Conservation (phyloP, 306 rosid genomes). For the Cucurbita ficifolia region DNA sequence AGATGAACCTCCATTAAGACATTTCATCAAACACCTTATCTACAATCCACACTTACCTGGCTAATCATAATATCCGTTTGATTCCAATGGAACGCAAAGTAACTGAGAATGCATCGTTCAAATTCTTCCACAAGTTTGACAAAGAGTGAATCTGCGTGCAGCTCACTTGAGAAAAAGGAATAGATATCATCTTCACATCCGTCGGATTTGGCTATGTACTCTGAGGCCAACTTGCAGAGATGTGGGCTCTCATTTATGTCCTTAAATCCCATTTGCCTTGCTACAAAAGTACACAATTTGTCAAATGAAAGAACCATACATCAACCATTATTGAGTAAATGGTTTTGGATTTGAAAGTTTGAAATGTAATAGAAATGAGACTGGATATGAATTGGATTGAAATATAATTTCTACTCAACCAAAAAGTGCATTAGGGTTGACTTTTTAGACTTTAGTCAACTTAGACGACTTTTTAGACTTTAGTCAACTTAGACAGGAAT, state of each 20-base stretch:
- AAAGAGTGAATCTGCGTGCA: slow-evolving; percentile 64
- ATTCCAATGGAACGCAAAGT: slow-evolving; percentile 89
- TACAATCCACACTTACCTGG: slow-evolving; percentile 33
- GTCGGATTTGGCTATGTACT: slow-evolving; percentile 59
- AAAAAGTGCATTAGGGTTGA: too few species aligned
- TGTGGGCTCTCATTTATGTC: slow-evolving; percentile 66
- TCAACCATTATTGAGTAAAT: too few species aligned
- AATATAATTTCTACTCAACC: too few species aligned
- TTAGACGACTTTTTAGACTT: too few species aligned
- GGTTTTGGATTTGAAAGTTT: too few species aligned
- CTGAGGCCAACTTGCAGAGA: slow-evolving; percentile 73
- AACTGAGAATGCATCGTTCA: slow-evolving; percentile 94
- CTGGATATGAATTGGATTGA: too few species aligned
- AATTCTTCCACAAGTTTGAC: slow-evolving; percentile 98
- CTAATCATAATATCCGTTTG: slow-evolving; percentile 61
- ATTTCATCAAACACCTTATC: not conserved
- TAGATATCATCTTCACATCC: slow-evolving; percentile 75
- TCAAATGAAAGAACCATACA: not conserved
- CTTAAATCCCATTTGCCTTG: slow-evolving; percentile 88
- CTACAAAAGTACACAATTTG: slow-evolving; percentile 12
- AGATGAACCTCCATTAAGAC: not conserved
- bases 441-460: too few species aligned
- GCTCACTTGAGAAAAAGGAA: slow-evolving; percentile 57
- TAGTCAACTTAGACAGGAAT: too few species aligned
- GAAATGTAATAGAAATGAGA: too few species aligned